Conservation (phyloP, 371 early-diverging fungal species). For the Mortierella sp. region DNA sequence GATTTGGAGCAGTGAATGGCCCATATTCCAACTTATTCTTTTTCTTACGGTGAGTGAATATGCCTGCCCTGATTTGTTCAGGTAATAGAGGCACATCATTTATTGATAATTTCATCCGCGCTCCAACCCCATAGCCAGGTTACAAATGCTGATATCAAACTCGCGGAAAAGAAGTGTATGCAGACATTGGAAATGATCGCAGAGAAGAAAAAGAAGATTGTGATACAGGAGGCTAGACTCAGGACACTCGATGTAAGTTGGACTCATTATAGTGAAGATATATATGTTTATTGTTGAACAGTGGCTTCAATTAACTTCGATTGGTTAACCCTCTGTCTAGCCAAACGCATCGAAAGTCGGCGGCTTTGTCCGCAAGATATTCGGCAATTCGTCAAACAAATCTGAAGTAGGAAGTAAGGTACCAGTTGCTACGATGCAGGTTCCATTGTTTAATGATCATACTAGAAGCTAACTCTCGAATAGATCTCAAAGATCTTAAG, state of each 20-base stretch:
- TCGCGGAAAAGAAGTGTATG: slow-evolving; percentile 70
- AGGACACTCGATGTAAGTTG: slow-evolving; percentile 51
- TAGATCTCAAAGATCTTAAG: slow-evolving; percentile 55
- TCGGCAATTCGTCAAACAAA: slow-evolving; percentile 49
- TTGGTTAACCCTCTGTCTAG: background rate
- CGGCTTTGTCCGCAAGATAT: slow-evolving; percentile 60
- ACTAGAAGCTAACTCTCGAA: background rate
- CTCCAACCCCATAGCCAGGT: slow-evolving; percentile 57
- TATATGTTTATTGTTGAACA: background rate
- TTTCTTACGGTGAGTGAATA: slow-evolving; percentile 66
- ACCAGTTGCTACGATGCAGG: background rate
- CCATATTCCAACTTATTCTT: slow-evolving; percentile 80
- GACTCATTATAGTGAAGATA: background rate
- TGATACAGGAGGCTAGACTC: slow-evolving; percentile 56
- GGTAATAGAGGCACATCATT: background rate
- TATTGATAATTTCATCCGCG: background rate
- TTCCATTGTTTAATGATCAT: too few relatives aligned
- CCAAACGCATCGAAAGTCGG: slow-evolving; percentile 55
- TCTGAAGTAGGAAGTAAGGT: slow-evolving; percentile 53
- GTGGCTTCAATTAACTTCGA: background rate
- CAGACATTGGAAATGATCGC: slow-evolving; percentile 71
- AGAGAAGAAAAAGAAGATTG: slow-evolving; percentile 70
- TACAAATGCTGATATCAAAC: slow-evolving; percentile 65
- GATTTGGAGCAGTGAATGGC: slow-evolving; percentile 94
- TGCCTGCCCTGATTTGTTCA: background rate